Base-by-base conservation (phyloP, 345 rosid species). In the Eutrema japonicum region DNA sequence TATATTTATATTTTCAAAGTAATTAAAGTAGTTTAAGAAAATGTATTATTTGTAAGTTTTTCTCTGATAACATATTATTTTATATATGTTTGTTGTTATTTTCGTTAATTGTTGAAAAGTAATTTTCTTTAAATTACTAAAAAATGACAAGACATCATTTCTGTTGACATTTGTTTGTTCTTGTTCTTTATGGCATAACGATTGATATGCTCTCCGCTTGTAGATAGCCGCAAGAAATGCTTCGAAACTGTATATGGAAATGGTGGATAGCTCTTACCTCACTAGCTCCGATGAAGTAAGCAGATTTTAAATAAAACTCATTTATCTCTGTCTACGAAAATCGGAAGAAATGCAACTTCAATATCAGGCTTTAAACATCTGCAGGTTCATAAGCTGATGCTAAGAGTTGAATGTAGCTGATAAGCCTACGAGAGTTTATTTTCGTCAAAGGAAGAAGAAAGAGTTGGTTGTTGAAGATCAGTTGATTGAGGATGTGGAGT, bases 341-440 rank as follows among this genome's bases (percentile, higher is more conserved):
- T 26, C 0, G 6, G 5, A 6, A 61, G 26, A 37, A 30, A 14
- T 42, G 40, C 16, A 50, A 35, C 22, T 26, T 49, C 8, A 42
- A 29, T 7, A 12, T 8, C 9, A 29, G 40, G 54, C 30, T 58
- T 35, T 36, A 54, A 37, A 35, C 35, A 66, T 22, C 2, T 35
- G 37, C 70, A 87, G 88, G 73, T 86, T 45, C 72, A 76, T 41
- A 82, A 46, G 68, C 75, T 85, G 7, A 72, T 85, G 85, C 76
- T 79, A 59, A 79, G 83, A 48, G 83, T 79, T 56, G 95, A 89
- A 66, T 81, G 79, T 29, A 83, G 92, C 82, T 89, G 18, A 18
- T 18, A 18, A 18, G 18, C 18, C 18, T 18, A 18, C 18, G 18
- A 18, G 18, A 18, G 18, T 18, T 18, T 18, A 18, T 18, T 18